Evolutionary conservation across 768 basidiomycete genomes (phyloP), one percentile per base, ranked within the genome.

Genomic region (Rhizopogon sp.): DNA sequence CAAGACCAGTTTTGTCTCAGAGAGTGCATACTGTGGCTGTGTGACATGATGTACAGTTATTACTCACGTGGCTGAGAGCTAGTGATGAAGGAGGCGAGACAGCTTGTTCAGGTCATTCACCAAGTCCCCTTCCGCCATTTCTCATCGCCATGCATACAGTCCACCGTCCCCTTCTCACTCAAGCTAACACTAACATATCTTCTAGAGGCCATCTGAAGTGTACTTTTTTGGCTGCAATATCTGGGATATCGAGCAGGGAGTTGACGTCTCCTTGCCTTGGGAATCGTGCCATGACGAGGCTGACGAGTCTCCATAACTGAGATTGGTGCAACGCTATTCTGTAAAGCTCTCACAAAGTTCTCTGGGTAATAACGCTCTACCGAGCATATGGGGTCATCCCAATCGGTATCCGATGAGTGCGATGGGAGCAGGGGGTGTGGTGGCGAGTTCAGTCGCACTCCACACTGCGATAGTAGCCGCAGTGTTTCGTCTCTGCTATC

Each of bases 91-190:
- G 66, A 46, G 52, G 64, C 60, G 59, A 62, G 66, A 62, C 64
- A 66, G 62, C 66, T 70, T 68, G 66, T 68, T 60, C 68, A 60
- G 63, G 54, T 54, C 66, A 64, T 68, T 58, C 66, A 70, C 62
- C 51, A 41, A 37, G 35, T 59, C 62, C 60, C 66, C 60, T 60
- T 66, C 66, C 57, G 39, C 60, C 52, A 42, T 58, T 64, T 64
- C 62, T 64, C 67, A 68, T 70, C 64, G 59, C 53, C 55, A 64
- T 47, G 51, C 58, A 58, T 57, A 58, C 52, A 41, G 39, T 39
- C 40, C 56, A 55, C 20, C 52, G 50, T 60, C 55, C 40, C 37
- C 46, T 28, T 40, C 56, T 54, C 50, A 33, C 3, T 13, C 8
- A 50, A 51, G 25, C 40, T 6, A 3, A 28, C 44, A 13, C 17